These are phyloP conservation scores for Ascochyta lentis DNA, from an alignment of 2,329 filamentous ascomycete species.

Conservation along the genomic window DNA sequence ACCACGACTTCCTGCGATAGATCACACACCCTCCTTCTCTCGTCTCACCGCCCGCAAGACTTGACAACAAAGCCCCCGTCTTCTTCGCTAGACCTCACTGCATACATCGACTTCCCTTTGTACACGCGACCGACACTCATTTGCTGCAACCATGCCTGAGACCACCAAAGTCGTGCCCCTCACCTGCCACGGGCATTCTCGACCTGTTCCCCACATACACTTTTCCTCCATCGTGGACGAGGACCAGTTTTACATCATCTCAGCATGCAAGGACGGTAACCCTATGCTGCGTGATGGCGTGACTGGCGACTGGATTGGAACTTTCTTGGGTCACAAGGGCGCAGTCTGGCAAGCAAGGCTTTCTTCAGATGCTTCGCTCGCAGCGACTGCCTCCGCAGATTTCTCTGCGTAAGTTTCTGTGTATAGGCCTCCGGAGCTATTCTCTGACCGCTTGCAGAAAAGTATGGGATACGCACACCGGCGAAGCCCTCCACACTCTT, in stretches of 20 bases:
- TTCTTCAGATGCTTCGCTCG: constrained; percentile 84
- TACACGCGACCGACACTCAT: constrained; percentile 4
- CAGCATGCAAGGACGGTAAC: constrained; percentile 96
- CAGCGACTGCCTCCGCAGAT: constrained; percentile 93
- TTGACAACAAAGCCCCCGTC: constrained; percentile 2
- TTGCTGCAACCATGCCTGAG: constrained; percentile 40
- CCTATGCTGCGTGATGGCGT: constrained; percentile 97
- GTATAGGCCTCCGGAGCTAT: no score
- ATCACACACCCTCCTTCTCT: constrained; percentile 21
- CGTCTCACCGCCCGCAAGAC: constrained; percentile 22
- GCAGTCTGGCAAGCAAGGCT: constrained; percentile 96
- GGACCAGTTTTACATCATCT: constrained; percentile 89
- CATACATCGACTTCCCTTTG: constrained; percentile 1
- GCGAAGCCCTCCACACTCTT: constrained; percentile 84
- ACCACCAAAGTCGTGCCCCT: constrained; percentile 76
- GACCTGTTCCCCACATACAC: constrained; percentile 87
- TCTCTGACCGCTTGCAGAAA: constrained; percentile 65
- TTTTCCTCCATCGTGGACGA: constrained; percentile 86
- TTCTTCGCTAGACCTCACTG: background rate
- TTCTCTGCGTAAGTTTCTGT: constrained; percentile 78
- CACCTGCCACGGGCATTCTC: constrained; percentile 93
- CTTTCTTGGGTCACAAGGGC: constrained; percentile 97
- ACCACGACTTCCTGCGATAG: constrained; percentile 15
- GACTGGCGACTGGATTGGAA: constrained; percentile 83
- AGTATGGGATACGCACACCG: constrained; percentile 96